Base-by-base conservation (phyloP, 257 asterid genomes). In the Fraxinus anomala region DNA sequence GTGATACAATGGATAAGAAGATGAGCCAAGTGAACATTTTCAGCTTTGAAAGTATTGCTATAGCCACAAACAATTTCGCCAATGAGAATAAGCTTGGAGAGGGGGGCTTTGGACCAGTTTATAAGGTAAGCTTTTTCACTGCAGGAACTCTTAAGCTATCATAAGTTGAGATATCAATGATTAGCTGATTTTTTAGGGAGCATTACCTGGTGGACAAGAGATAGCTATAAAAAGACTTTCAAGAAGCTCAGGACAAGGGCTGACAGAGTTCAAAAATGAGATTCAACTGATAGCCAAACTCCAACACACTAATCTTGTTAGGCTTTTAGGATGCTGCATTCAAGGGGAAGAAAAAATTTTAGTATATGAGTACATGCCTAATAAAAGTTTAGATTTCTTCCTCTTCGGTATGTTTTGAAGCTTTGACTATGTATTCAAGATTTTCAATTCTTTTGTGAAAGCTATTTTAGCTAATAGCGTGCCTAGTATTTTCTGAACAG, bases 71-170 rank as follows among this genome's bases (percentile, higher is more conserved):
- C 33, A 77, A 82, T 61, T 85, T 82, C 72, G 82, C 84, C 10
- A 1, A 40, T 30, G 56, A 73, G 0, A 80, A 74, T 63, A 85
- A 85, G 75, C 77, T 85, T 8, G 85, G 86, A 70, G 76, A 79
- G 74, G 88, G 86, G 4, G 88, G 86, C 1, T 82, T 79, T 68
- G 86, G 86, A 31, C 49, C 81, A 21, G 86, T 82, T 70, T 85
- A 77, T 51, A 85, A 80, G 88, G 86, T 82, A 74, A 61, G 75
- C 54, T 1, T 24, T 56, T 70, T 63, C 13, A 10, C 30, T 24
- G 34, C 19, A 3, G 12, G 63, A 67, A 68, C 17, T 33, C 54
- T 78, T 28, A 63, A 42, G 30, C 63, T 72, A 6, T 7, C 10
- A 63, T 63, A 63, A 66, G 28, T 42, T 30, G 23, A 47, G 17